These are phyloP conservation scores for Aspergillus cejpii DNA, from an alignment of 2,329 filamentous ascomycete genomes.

Conservation along the genomic window DNA sequence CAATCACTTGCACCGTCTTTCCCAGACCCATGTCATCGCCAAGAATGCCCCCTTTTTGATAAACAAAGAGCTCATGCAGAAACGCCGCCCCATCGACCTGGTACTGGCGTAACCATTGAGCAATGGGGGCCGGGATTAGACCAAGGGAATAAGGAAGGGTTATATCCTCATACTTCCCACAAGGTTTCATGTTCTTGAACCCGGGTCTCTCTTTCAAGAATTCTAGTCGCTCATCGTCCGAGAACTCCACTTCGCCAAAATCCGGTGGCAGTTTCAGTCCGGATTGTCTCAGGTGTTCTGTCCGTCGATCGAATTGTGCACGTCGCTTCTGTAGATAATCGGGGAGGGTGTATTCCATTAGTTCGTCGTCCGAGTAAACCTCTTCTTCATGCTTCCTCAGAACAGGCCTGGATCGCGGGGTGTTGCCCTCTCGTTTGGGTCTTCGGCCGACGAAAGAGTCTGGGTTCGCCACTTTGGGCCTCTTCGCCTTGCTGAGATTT, in stretches of 20 bases:
- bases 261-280: constrained; percentile 71
- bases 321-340: constrained; percentile 66
- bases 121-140: constrained; percentile 78
- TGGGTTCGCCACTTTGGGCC: constrained; percentile 38
- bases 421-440: constrained; percentile 25
- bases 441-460: constrained; percentile 35
- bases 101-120: constrained; percentile 86
- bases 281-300: constrained; percentile 54
- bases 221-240: constrained; percentile 59
- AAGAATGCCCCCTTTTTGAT: constrained; percentile 81
- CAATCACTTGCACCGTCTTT: constrained; percentile 93
- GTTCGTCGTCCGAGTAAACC: constrained; percentile 48
- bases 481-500: constrained; percentile 43
- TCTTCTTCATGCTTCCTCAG: constrained; percentile 41
- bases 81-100: constrained; percentile 81
- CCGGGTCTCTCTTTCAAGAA: constrained; percentile 62
- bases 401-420: constrained; percentile 22
- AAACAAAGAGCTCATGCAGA: constrained; percentile 81
- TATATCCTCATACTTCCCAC: constrained; percentile 66
- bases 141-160: constrained; percentile 68
- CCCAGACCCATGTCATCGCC: constrained; percentile 97
- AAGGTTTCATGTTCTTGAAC: constrained; percentile 58
- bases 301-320: constrained; percentile 59
- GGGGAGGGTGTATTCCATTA: constrained; percentile 58
- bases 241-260: constrained; percentile 69